Base-by-base conservation (phyloP, 2,329 filamentous ascomycete species). In the Lojkania enalia region DNA sequence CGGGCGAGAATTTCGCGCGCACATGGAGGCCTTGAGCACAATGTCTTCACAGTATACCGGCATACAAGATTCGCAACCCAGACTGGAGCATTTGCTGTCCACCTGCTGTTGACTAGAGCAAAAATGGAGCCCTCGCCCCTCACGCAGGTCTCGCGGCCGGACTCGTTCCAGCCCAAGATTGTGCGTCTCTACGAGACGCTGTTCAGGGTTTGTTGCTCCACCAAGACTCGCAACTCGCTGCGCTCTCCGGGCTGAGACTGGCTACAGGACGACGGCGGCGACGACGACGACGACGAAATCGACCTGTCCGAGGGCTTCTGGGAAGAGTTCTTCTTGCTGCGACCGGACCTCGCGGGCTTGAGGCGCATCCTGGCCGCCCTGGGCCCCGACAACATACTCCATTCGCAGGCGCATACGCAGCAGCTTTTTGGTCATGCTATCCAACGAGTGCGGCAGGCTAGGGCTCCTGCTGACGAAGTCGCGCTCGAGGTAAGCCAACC, bases 71-170 rank as follows among this genome's bases (percentile, higher is more conserved):
- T 6, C 33, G 19, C 6, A 20, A 7, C n/a, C n/a, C n/a, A n/a
- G n/a, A n/a, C n/a, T n/a, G n/a, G n/a, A n/a, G n/a, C n/a, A n/a
- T n/a, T n/a, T n/a, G n/a, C n/a, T n/a, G n/a, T n/a, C n/a, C n/a
- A n/a, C 15, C 39, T 11, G 11, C 5, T 30, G 11, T 14, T 12
- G 1, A 5, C 44, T 36, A 32, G 40, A n/a, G n/a, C n/a, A n/a
- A n/a, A n/a, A n/a, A 95, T 95, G 89, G 89, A 95, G 76, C 81
- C 85, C 60, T 97, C 92, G 67, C 94, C 94, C 54, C 82, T 99
- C 67, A 96, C 91, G 45, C 90, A 95, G 73, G 90, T 96, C 78
- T 83, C 84, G 72, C 83, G 90, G 62, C 94, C 92, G 42, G 87
- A 95, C 70, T 83, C 86, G 30, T 96, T 99, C 69, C 87, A 95